Evolutionary conservation across 192 early-diverging fungal genomes (phyloP), one percentile per base, ranked within the genome.

Genomic region (Pecoramyces ruminantium): DNA sequence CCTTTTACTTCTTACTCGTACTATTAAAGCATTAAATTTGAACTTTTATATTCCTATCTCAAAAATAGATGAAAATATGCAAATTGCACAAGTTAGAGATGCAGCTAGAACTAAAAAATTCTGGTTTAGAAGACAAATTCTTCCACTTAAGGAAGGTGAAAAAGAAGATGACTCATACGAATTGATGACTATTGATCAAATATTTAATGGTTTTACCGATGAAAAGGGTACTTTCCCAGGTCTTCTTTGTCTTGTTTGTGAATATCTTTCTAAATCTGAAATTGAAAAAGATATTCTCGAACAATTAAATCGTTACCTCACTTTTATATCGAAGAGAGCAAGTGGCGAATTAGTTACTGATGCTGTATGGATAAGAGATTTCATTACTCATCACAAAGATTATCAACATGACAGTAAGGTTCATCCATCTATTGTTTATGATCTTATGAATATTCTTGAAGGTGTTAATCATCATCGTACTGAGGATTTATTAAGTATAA

Each of bases 11-110:
- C 88, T 98, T 79, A 93, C 95, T 12, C 88, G 96, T 28, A 93
- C 93, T 16, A 92, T 99, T 78, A 87, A 96, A 40, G 91, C 92
- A 80, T 97, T 94, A 83, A 90, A 93, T 80, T 89, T 97, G 81
- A 96, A 98, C 87, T 92, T 99, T 82, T 99, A 99, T 89, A 95
- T 96, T 79, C 96, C 96, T 2, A 89, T 99, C 29, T 94, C 94
- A 79, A 95, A 96, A 89, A 92, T 97, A 78, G 97, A 99, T 85
- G 92, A 91, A 79, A 99, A 99, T 85, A 97, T 99, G 95, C 83
- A 91, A 79, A 91, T 87, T 14, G 96, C 94, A 1, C 95, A 97
- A 82, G 87, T 87, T 51, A 90, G 95, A 29, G 93, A 93, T 82
- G 96, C 97, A 0, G 94, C 93, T 17, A 79, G 91, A 29, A 84